Percentiles rank a stretch among this genome's conserved stretches.
Conservation (phyloP, 108 stramenopile species). For the Cyclotella baltica region DNA sequence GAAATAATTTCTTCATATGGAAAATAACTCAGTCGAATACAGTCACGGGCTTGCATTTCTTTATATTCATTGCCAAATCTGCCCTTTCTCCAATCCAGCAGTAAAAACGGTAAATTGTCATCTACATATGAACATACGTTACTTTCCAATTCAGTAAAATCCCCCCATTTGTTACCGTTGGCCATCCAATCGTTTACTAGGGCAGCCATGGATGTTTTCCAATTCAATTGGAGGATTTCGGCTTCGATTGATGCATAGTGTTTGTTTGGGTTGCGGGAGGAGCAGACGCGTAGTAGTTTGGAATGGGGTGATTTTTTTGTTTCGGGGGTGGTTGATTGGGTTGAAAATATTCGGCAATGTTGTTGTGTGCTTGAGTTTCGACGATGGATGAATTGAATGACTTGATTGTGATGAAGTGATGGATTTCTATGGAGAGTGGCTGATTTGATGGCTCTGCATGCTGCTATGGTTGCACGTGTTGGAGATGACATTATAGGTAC, state of each 20-base stretch:
- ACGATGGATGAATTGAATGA: too few relatives aligned
- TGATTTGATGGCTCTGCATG: too few relatives aligned
- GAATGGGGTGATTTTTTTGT: constrained; percentile 31
- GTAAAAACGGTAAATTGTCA: constrained; percentile 21
- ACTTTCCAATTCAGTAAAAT: constrained; percentile 17
- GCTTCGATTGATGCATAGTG: constrained; percentile 43
- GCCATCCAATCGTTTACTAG: constrained; percentile 16
- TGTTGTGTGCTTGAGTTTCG: too few relatives aligned
- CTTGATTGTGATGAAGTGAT: too few relatives aligned
- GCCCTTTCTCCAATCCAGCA: neutral
- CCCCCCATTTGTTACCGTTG: constrained; percentile 18
- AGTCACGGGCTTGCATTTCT: neutral
- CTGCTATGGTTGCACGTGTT: too few relatives aligned
- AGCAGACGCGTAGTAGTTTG: constrained; percentile 32
- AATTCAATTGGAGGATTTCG: constrained; percentile 14
- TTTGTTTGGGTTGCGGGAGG: constrained; percentile 19
- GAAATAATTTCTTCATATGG: constrained; percentile 6
- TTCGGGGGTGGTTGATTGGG: neutral
- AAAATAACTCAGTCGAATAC: neutral
- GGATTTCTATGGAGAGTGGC: too few relatives aligned
- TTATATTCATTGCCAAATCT: neutral
- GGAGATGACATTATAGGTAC: too few relatives aligned
- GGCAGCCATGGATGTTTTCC: constrained; percentile 9
- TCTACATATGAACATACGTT: constrained; percentile 23
- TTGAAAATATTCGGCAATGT: too few relatives aligned